Evolutionary conservation across 441 rosid species (phyloP).

Genomic region (Erodium texanum): DNA sequence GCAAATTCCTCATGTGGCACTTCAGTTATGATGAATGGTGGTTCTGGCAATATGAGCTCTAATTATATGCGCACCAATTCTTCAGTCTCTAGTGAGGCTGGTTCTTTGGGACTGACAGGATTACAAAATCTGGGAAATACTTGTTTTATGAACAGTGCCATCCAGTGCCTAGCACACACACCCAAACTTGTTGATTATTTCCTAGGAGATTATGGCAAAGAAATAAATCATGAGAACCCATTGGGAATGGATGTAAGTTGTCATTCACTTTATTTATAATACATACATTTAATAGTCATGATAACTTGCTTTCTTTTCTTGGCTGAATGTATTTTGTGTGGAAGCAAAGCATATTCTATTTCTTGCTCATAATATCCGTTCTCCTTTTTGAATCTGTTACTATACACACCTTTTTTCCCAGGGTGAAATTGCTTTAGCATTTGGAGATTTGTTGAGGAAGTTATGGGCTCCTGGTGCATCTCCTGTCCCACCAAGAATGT

Average conservation of each 20-base stretch:
- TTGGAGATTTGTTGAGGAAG: conserved; percentile 66
- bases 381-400: conserved; percentile 12
- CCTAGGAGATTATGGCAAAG: conserved; percentile 60
- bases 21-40: conserved; percentile 37
- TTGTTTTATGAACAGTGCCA: conserved; percentile 73
- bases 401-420: conserved; percentile 18
- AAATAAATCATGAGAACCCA: conserved; percentile 63
- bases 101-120: conserved; percentile 66
- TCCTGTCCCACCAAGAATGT: conserved; percentile 54
- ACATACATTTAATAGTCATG: conserved; percentile 7
- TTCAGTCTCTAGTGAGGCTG: conserved; percentile 52
- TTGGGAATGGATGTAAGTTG: conserved; percentile 63
- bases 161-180: conserved; percentile 79
- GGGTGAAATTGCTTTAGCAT: conserved; percentile 76
- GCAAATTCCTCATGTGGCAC: conserved; percentile 21
- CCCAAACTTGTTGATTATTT: conserved; percentile 72
- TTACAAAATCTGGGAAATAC: conserved; percentile 79
- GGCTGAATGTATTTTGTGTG: background rate
- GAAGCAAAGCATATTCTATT: background rate
- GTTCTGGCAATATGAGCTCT: conserved; percentile 33
- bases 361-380: conserved; percentile 8
- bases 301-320: conserved; percentile 7
- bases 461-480: conserved; percentile 70
- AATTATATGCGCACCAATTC: conserved; percentile 30
- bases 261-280: conserved; percentile 15